Base-by-base conservation (phyloP, 1,284 basidiomycete genomes). In the Anthracocystis walkeri region DNA sequence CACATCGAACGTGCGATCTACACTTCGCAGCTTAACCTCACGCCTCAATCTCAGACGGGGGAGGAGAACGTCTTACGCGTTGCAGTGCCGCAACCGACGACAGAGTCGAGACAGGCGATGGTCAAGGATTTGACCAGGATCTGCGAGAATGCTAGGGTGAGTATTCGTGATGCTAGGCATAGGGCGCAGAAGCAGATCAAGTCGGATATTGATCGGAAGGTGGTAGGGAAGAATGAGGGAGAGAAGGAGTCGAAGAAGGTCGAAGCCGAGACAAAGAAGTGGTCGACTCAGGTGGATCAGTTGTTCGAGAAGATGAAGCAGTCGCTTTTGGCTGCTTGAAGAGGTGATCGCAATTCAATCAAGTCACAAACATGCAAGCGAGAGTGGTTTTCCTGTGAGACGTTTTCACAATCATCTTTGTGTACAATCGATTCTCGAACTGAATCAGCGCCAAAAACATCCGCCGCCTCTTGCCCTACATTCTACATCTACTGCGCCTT, bases 1-100 rank as follows among this genome's bases (percentile, higher is more conserved):
- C 74, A 80, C 54, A 82, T 85, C 42, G 82, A 85, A 67, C 61
- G 78, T 2, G 82, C 76, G 23, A 82, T 85, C 65, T 82, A 85
- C 61, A 53, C 70, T 0, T 70, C 80, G 4, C 46, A 83, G 40
- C 66, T 82, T 11, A 77, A 75, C 41, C 60, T 85, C 25, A 69
- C 81, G 8, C 83, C 83, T 4, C 82, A 83, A 38, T 31, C 65
- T 29, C 56, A 66, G 59, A 35, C 75, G 2, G 80, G 69, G n/a
- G 76, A 82, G 18, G 81, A 80, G 31, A 80, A 73, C 58, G 65
- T 84, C 23, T 50, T 84, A 18, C 58, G 78, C 27, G 77, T 85
- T 7, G 80, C 82, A 25, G 73, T 85, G 2, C 83, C 82, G 0
- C 77, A 74, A 52, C 78, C 83, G 16, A 85, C 81, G 0, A 67